Evolutionary conservation across 805 yeast genomes (phyloP), one percentile per base, ranked within the genome.

Genomic region (Wickerhamiella dianesei): DNA sequence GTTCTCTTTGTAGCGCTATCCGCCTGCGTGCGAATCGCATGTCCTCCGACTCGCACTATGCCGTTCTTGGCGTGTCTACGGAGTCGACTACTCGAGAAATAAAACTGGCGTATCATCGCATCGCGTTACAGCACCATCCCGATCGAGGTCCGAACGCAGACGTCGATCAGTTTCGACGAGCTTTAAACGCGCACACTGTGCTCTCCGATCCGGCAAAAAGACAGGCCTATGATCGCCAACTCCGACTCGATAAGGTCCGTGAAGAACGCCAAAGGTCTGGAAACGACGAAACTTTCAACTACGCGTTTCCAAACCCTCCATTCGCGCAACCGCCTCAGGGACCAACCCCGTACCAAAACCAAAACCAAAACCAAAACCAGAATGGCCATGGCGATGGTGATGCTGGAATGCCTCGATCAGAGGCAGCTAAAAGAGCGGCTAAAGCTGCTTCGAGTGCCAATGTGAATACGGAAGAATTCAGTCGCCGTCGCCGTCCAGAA

Each of bases 81-180:
- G 37, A 32, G 13, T 58, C 64, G 21, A 37, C 63, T 0, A 40
- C 44, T 0, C 52, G 48, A 1, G 66, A 66, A 37, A 58, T 67
- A 44, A 58, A 55, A 44, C 60, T 57, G 41, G 70, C 77, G 2
- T 74, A 66, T 52, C 51, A 46, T 52, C 60, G 32, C 16, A 40
- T 56, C 36, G 67, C 67, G 2, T 55, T 58, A 21, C 56, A 58
- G 41, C 65, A 64, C 50, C 79, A 74, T 52, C 79, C 79, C 3
- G 79, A 74, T 36, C 46, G 52, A 4, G 46, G 41, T 19, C 21
- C 35, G 41, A 47, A 46, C 6, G 60, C 57, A 35, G 49, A 51
- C 20, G 58, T 48, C 4, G 69, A 65, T 42, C 45, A 51, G 37
- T 68, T 69, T 59, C 59, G 64, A 48, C 45, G 43, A 8, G 53